Evolutionary conservation across 2,329 filamentous ascomycete species (phyloP), one percentile per base, ranked within the genome.

Genomic region (Bipolaris victoriae): DNA sequence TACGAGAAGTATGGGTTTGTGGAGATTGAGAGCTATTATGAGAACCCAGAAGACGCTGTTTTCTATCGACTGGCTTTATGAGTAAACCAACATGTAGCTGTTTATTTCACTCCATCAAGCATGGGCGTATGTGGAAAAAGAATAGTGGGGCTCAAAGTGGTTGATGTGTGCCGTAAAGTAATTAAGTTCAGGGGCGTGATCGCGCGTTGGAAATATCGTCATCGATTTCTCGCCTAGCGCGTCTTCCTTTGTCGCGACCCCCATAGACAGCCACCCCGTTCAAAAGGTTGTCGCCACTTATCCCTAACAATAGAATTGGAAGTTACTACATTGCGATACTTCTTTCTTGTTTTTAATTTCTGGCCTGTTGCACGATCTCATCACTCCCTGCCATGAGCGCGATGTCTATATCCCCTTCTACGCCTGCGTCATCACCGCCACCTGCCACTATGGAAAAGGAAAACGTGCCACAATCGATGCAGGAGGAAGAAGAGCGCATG

Each of bases 11-110:
- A 79, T 58, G 84, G 85, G 1, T 87, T 88, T 69, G 72, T 74
- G 60, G 79, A 83, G 62, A 79, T 81, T 37, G 75, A 77, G 39
- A 68, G 77, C 22, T 88, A 87, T 65, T 87, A 87, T 69, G 78
- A 84, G 13, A 86, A 81, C 33, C 62, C 86, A 35, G 75, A 81
- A 49, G 80, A 78, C 26, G 85, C 84, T 6, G 73, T 82, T 15
- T 88, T 86, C 65, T 74, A 87, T 65, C 77, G 72, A 26, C 62
- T 80, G 54, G 65, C 64, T 10, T 51, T 76, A 41, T 65, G 40
- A 60, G 11, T 10, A 29, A 36, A 16, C 2, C 11, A 7, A 7
- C 41, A 11, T 11, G 26, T 20, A 47, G 26, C 16, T 18, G 16
- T 22, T 9, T 18, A 5, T 10, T 20, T 3, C 20, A 11, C 5